Conservation (phyloP, 345 rosid genomes). For the Tarenaya hassleriana region DNA sequence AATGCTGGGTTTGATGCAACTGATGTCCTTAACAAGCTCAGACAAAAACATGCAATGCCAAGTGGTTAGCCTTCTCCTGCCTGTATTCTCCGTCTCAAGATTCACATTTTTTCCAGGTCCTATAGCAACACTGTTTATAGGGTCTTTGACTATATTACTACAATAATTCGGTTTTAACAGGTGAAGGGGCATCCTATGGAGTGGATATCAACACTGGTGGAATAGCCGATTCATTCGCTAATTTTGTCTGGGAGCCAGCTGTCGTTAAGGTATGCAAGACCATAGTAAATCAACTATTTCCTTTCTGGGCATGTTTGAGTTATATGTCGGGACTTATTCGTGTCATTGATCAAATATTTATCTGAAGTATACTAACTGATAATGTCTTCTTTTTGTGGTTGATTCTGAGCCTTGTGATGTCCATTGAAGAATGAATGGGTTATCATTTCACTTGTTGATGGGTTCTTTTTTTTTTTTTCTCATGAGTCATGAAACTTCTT, state of each 20-base stretch:
- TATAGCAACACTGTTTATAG: neutral
- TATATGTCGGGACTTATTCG: no score
- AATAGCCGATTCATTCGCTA: slow-evolving; percentile 87
- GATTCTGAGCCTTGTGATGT: neutral
- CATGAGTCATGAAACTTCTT: no score
- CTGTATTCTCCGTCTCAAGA: neutral
- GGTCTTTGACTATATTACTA: neutral
- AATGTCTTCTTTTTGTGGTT: neutral
- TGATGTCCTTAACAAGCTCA: slow-evolving; percentile 90
- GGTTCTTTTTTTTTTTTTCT: neutral
- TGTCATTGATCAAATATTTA: neutral
- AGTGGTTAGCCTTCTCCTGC: slow-evolving; percentile 46
- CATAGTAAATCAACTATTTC: neutral
- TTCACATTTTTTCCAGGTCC: neutral
- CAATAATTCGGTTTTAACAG: slow-evolving; percentile 30
- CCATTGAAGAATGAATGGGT: neutral
- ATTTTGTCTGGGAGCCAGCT: slow-evolving; percentile 99
- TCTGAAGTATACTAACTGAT: neutral
- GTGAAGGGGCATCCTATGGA: slow-evolving; percentile 89
- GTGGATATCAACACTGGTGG: slow-evolving; percentile 97
- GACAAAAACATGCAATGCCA: slow-evolving; percentile 91
- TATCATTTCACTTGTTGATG: slow-evolving; percentile 1
- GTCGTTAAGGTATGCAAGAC: slow-evolving; percentile 70
- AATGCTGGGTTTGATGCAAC: slow-evolving; percentile 99
- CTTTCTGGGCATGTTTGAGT: no score